Evolutionary conservation across 495 filamentous ascomycete species (phyloP), one percentile per base, ranked within the genome.

Genomic region (Thermothielavioides terrestris): DNA sequence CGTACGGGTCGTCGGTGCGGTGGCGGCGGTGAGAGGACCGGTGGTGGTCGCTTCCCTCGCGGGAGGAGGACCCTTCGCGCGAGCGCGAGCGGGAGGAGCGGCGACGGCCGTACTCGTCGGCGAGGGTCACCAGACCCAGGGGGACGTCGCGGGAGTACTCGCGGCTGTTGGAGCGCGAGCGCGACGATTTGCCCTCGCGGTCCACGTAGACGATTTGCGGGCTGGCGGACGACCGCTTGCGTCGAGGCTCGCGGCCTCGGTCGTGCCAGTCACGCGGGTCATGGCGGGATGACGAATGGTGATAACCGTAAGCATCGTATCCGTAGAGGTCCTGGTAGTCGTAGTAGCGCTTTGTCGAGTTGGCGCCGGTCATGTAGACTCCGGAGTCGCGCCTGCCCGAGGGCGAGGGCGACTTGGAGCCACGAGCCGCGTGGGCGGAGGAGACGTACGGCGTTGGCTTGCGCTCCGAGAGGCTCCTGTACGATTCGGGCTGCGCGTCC

Each of bases 331-430:
- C 52, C 15, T 49, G 43, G 37, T 66, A 59, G 42, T 58, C 46
- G 39, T 65, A 51, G 46, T 53, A 58, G 44, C 40, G 59, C 17
- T 49, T 56, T 37, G 31, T 48, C 2, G 51, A 27, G 22, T 37
- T 55, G 17, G 39, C 41, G 39, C 64, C 65, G 49, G 56, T 62
- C 55, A 63, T 46, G 58, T 69, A 69, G 45, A 60, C 48, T 3
- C 56, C 54, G 8, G 64, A 60, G 17, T 59, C 53, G 18, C 59
- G 64, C 41, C 64, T 60, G 61, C 65, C 49, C 2, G 63, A 60
- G 11, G 67, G 60, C 3, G 69, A 65, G 3, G 68, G 69, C 15
- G 69, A 72, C 46, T 70, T 69, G 44, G 68, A 71, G 30, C 59
- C 51, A 26, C 54, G 66, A 1, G 66, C 57, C 4, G 67, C 64